Base-by-base conservation (phyloP, 805 yeast genomes). In the Candida sonorensis region DNA sequence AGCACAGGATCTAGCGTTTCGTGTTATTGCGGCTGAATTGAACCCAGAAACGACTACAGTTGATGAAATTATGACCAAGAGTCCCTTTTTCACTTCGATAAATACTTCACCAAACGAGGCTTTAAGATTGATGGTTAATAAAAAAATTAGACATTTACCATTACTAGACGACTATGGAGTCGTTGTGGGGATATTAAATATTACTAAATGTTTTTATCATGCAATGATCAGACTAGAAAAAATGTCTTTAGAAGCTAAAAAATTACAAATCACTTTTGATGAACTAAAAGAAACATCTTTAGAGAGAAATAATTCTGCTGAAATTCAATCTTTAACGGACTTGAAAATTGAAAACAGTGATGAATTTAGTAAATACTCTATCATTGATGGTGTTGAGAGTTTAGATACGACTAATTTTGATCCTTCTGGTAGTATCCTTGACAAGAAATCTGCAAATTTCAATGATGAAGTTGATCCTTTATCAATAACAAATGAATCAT, bases 201-300 rank as follows among this genome's bases (percentile, higher is more conserved):
- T 66, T 21, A 67, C 71, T 4, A 56, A 64, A 31, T 66, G 72
- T 29, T 67, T 66, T 42, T 63, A 66, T 34, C 69, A 67, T 39
- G 71, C 69, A 0, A 61, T 67, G 64, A 44, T 59, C 3, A 46
- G 66, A 29, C 43, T 66, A 17, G 71, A 67, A 38, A 57, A 60
- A 29, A 57, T 66, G 40, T 49, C 67, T 1, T 37, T 44, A 16
- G 65, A 62, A 34, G 65, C 67, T 3, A 45, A 52, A 27, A 59
- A 56, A 34, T 34, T 55, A 22, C 52, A 54, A 33, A 36, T 31
- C 5, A 53, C 61, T 1, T 53, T 55, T 36, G 47, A 53, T 24
- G 55, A 53, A 23, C 38, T 55, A 14, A 46, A 39, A 22, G 50
- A 46, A 14, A 41, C 39, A 7, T 40, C 44, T 4, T 18, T 36